Evolutionary conservation across 164 flowering plant species (phyloP), one percentile per base, ranked within the genome.

Genomic region (Chimonanthus salicifolius): DNA sequence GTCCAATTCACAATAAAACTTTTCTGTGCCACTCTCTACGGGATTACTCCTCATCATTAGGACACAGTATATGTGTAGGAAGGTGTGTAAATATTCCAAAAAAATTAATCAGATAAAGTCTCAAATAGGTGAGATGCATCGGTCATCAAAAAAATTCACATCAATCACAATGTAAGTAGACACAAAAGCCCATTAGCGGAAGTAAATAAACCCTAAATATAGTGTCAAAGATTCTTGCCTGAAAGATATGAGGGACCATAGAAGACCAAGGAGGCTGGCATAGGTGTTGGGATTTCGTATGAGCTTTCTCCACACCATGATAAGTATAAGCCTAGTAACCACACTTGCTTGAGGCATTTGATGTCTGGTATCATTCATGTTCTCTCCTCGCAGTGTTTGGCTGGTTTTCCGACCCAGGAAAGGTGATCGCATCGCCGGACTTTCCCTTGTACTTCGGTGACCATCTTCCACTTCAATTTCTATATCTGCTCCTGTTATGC

Each of bases 291-390:
- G 94, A 72, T 92, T 92, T 64, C 97, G 73, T 20, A 92, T 90
- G 70, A 92, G 92, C 80, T 90, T 92, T 76, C 93, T 86, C 97
- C 97, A 92, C 5, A 92, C 97, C 97, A 92, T 90, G 79, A 89
- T 89, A 7, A 90, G 86, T 2, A 92, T 88, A 50, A 92, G 87
- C 68, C 92, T 84, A 0, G 91, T 90, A 92, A 92, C 87, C 15
- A 92, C 97, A 78, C 92, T 89, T 11, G 94, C 87, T 0, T 94
- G 97, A 5, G 94, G 97, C 97, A 89, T 89, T 51, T 82, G 81
- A 11, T 82, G 87, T 18, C 71, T 47, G 16, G 75, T 68, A 11
- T 77, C 78, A 58, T 64, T 58, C 75, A 78, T 80, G 78, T 79
- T 83, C 13, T 64, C 74, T n/a, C 8, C 82, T 49, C 58, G 48